Evolutionary conservation across 2,329 filamentous ascomycete genomes (phyloP).

Genomic region (Aureobasidium sp.): DNA sequence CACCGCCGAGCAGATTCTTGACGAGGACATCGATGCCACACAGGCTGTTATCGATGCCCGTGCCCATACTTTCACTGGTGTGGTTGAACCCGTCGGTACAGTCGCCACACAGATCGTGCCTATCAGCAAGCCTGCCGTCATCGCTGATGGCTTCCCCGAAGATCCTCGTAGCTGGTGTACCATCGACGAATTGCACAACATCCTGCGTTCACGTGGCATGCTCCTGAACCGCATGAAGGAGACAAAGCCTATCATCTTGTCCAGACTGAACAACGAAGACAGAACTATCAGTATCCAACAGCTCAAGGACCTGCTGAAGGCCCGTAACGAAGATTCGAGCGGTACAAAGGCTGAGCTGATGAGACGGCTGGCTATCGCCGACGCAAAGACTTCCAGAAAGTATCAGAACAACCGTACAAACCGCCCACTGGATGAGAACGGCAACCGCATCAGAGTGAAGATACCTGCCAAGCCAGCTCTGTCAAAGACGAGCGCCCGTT

Average conservation of each 20-base stretch:
- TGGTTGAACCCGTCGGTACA: not conserved
- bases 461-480: not conserved
- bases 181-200: constrained; percentile 12
- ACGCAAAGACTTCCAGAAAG: constrained; percentile 16
- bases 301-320: constrained; percentile 19
- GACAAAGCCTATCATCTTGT: constrained; percentile 11
- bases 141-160: constrained; percentile 5
- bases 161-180: constrained; percentile 14
- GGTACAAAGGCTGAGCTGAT: constrained; percentile 22
- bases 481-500: not conserved
- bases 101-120: not conserved
- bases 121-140: not conserved
- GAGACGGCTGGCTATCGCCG: constrained; percentile 19
- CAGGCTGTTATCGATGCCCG: not conserved
- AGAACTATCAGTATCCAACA: constrained; percentile 19
- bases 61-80: not conserved
- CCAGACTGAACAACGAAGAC: constrained; percentile 18
- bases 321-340: constrained; percentile 18
- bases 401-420: not conserved
- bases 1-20: not conserved
- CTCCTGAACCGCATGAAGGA: constrained; percentile 15
- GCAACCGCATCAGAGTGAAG: not conserved
- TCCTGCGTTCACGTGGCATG: constrained; percentile 14
- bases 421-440: not conserved
- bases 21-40: not conserved